phyloP scores from a whole-genome alignment of 345 rosid genomes.

The Geranium rotundifolium region DNA sequence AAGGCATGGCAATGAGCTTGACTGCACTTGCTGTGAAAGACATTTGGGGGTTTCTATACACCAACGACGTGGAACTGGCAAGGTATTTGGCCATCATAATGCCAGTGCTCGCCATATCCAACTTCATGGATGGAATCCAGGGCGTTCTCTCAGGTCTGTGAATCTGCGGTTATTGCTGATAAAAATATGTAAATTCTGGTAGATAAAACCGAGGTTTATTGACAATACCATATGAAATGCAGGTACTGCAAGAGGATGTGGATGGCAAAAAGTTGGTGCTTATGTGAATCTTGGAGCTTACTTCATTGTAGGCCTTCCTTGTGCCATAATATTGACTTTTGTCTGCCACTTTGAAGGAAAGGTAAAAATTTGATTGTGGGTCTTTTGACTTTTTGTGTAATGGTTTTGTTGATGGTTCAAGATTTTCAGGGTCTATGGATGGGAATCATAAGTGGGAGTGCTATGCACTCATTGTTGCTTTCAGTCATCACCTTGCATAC shows the following conservation, averaged over 20 bases:
- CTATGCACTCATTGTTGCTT: too few species aligned
- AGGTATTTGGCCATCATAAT: constrained; percentile 32
- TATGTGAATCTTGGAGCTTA: constrained; percentile 10
- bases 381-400: too few species aligned
- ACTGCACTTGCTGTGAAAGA: constrained; percentile 22
- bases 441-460: not conserved
- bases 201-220: too few species aligned
- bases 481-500: too few species aligned
- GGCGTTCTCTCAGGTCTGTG: constrained; percentile 34
- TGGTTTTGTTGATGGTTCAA: too few species aligned
- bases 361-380: too few species aligned
- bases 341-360: constrained; percentile 4
- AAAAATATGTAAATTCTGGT: too few species aligned
- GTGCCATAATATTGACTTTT: not conserved
- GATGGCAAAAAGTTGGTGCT: constrained; percentile 11
- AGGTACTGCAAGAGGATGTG: constrained; percentile 12
- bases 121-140: constrained; percentile 39
- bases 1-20: constrained; percentile 31
- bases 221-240: too few species aligned
- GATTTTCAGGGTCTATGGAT: not conserved
- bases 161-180: too few species aligned
- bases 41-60: constrained; percentile 39
- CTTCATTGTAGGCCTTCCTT: constrained; percentile 8
- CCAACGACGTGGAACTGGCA: constrained; percentile 33
- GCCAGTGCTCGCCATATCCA: constrained; percentile 30